Evolutionary conservation across 2,329 filamentous ascomycete genomes (phyloP), one percentile per base, ranked within the genome.

Genomic region (Phoma herbarum): DNA sequence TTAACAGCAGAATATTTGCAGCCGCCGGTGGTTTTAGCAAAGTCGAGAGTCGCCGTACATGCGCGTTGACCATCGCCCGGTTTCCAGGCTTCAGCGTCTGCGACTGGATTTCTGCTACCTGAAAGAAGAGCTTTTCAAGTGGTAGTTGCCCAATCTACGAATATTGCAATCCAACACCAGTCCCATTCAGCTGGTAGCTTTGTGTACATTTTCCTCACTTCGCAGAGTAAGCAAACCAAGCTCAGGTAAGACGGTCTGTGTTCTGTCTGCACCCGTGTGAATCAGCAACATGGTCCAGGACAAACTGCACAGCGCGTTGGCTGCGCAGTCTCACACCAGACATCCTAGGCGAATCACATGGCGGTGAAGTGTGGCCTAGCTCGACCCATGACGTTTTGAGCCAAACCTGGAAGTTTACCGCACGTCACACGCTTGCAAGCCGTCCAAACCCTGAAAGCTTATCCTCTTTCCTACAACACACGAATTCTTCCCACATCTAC

Each of bases 361-460:
- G 52, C 47, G 41, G 43, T 43, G 51, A 56, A 52, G 37, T 44
- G 31, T 18, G 5, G 57, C 35, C 48, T 52, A 49, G 48, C 29
- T 43, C 22, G 44, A 26, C 42, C 45, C 45, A 64, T 64, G 62
- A 64, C 62, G 62, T 59, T 58, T 42, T 29, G 12, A 35, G 56
- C 56, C 56, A 59, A 59, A 59, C 56, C 53, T 46, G 50, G 35
- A 44, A 44, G 35, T 49, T 50, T 31, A 39, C 53, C 18, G 56
- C 56, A 59, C 56, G 56, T 54, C 50, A 50, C 55, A 47, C 29
- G 42, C 43, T 33, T 43, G 44, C 44, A 47, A 11, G 43, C 37
- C 55, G 20, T 31, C 48, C 25, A 50, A 53, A 23, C 56, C 50
- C 41, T 25, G 41, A 54, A 54, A 41, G 56, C 50, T 49, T 50